These are phyloP conservation scores for Clarireedia monteithiana DNA, from an alignment of 2,329 filamentous ascomycete genomes.

Conservation along the genomic window DNA sequence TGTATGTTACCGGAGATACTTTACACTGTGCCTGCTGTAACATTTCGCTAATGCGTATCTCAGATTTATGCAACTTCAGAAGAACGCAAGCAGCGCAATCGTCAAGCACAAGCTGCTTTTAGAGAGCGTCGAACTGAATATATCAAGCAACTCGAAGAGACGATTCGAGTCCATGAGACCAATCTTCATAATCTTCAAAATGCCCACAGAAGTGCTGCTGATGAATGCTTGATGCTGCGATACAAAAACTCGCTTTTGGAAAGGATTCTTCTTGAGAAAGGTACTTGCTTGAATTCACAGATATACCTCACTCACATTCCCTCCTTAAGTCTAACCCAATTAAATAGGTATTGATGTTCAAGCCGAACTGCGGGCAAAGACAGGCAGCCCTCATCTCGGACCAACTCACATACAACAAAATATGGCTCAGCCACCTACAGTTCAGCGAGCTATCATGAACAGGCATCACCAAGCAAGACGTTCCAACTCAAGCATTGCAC, in stretches of 20 bases:
- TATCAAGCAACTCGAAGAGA: slow-evolving; percentile 97
- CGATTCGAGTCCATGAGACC: slow-evolving; percentile 94
- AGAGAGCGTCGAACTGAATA: slow-evolving; percentile 96
- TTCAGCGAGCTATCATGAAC: slow-evolving; percentile 75
- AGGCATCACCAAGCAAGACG: slow-evolving; percentile 63
- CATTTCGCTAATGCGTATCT: slow-evolving; percentile 17
- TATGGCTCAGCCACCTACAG: slow-evolving; percentile 64
- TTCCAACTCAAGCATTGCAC: slow-evolving; percentile 66
- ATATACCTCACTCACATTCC: no score
- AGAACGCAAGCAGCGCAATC: slow-evolving; percentile 94
- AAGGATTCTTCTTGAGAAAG: slow-evolving; percentile 92
- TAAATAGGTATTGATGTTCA: slow-evolving; percentile 85
- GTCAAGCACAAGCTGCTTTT: slow-evolving; percentile 95
- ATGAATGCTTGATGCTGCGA: slow-evolving; percentile 95
- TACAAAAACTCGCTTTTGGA: slow-evolving; percentile 98
- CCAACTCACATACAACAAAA: slow-evolving; percentile 61
- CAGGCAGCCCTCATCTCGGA: slow-evolving; percentile 72
- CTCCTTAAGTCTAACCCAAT: slow-evolving; percentile 11
- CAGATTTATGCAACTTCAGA: slow-evolving; percentile 98
- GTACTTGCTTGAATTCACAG: slow-evolving; percentile 36
- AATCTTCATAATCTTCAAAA: slow-evolving; percentile 87
- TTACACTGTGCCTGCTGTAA: slow-evolving; percentile 6
- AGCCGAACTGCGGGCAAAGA: slow-evolving; percentile 88
- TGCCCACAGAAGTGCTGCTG: slow-evolving; percentile 86
- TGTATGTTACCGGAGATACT: slow-evolving; percentile 46